Conservation (phyloP, 2,329 filamentous ascomycete species). For the Claviceps sp. region DNA sequence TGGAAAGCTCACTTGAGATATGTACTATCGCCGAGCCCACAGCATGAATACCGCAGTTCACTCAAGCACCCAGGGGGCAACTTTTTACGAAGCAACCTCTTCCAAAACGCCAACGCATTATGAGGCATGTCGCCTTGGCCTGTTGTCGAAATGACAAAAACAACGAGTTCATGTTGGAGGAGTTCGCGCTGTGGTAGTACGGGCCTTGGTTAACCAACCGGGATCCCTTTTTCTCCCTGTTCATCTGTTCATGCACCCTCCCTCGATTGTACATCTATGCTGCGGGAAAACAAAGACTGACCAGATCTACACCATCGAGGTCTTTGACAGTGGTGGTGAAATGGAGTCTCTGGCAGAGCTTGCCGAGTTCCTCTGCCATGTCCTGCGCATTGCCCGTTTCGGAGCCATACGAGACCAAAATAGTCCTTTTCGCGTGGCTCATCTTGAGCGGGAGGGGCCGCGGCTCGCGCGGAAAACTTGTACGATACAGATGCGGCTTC, state of each 20-base stretch:
- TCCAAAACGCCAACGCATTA: conserved; percentile 78
- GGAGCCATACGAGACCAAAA: conserved; percentile 77
- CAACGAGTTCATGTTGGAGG: conserved; percentile 41
- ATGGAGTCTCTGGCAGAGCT: conserved; percentile 60
- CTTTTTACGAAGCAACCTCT: conserved; percentile 63
- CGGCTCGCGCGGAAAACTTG: background rate
- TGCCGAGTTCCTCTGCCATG: conserved; percentile 71
- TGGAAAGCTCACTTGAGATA: conserved; percentile 60
- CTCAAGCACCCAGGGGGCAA: conserved; percentile 57
- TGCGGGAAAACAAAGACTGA: conserved; percentile 29
- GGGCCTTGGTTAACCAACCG: background rate
- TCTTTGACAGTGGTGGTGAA: conserved; percentile 66
- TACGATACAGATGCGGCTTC: background rate
- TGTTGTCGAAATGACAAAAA: conserved; percentile 83
- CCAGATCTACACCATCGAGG: conserved; percentile 62
- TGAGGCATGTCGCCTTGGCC: conserved; percentile 87
- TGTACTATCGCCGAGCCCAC: conserved; percentile 88
- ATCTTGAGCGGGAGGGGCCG: conserved; percentile 8
- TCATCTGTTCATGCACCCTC: background rate
- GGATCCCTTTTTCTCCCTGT: background rate
- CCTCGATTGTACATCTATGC: background rate
- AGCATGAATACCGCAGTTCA: conserved; percentile 63
- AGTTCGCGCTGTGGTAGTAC: conserved; percentile 32
- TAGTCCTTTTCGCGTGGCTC: conserved; percentile 22
- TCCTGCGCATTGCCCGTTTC: conserved; percentile 94